Conservation (phyloP, 2,329 filamentous ascomycete genomes). For the Torrubiella hemipterigena region DNA sequence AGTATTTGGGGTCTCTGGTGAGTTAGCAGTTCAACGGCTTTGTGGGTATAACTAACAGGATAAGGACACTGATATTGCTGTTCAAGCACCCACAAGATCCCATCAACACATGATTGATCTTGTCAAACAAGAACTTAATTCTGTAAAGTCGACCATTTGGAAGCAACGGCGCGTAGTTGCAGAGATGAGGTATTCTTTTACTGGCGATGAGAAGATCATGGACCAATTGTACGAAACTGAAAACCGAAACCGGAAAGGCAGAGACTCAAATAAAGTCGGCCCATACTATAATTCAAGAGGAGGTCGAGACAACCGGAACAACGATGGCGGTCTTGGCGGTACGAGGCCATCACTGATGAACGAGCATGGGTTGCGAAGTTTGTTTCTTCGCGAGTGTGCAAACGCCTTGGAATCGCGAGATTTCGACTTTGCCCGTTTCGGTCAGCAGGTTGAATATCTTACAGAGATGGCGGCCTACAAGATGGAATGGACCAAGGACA, state of each 20-base stretch:
- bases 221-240: too few relatives aligned
- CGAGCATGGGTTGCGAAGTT: conserved; percentile 21
- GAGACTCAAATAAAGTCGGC: conserved; percentile 1
- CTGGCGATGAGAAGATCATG: too few relatives aligned
- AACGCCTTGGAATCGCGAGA: conserved; percentile 23
- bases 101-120: conserved; percentile 28
- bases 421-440: conserved; percentile 18
- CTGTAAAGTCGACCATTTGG: conserved; percentile 21
- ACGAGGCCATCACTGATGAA: conserved; percentile 22
- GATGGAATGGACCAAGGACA: conserved; percentile 27
- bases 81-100: conserved; percentile 25
- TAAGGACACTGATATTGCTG: conserved; percentile 26
- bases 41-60: conserved; percentile 7
- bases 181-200: conserved; percentile 13
- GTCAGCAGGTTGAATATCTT: conserved; percentile 18
- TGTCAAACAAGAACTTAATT: conserved; percentile 26
- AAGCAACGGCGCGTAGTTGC: conserved; percentile 19
- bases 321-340: conserved; percentile 12
- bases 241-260: not conserved
- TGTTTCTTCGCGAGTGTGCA: conserved; percentile 26
- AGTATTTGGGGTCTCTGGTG: conserved; percentile 28
- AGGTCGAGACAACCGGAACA: conserved; percentile 5
- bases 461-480: conserved; percentile 20
- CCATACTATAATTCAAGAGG: conserved; percentile 1
- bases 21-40: conserved; percentile 2